Percentiles rank a stretch among this genome's conserved stretches.
These are phyloP conservation scores for Saccharomycodes ludwigii DNA, from an alignment of 805 yeast species.

Conservation along the genomic window DNA sequence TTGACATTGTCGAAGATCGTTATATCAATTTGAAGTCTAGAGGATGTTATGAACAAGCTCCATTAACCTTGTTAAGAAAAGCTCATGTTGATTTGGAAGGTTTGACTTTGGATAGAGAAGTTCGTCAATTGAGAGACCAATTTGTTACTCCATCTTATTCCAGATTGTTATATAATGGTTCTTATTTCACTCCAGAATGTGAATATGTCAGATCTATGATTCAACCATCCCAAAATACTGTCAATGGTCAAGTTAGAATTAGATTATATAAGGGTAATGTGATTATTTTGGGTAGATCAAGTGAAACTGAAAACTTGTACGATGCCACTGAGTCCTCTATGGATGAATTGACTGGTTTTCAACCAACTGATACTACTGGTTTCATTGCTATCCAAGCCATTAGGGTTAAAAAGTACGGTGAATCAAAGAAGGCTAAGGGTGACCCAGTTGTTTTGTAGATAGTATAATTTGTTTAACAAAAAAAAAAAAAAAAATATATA, in stretches of 20 bases:
- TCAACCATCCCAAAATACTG: slow-evolving; percentile 86
- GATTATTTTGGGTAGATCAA: slow-evolving; percentile 81
- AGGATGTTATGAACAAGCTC: slow-evolving; percentile 99
- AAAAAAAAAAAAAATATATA: no score
- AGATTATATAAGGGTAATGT: slow-evolving; percentile 86
- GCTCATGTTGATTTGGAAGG: slow-evolving; percentile 97
- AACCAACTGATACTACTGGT: slow-evolving; percentile 93
- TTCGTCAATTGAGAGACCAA: slow-evolving; percentile 89
- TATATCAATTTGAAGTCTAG: slow-evolving; percentile 97
- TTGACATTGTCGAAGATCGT: slow-evolving; percentile 98
- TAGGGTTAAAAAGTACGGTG: slow-evolving; percentile 97
- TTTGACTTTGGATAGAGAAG: slow-evolving; percentile 93
- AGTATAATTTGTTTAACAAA: neutral
- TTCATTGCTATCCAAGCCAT: slow-evolving; percentile 97
- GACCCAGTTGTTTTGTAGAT: slow-evolving; percentile 28
- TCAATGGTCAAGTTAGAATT: slow-evolving; percentile 93
- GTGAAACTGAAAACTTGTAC: slow-evolving; percentile 90
- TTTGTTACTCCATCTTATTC: slow-evolving; percentile 92
- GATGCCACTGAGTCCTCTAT: slow-evolving; percentile 97
- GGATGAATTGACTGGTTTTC: slow-evolving; percentile 98
- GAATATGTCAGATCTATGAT: slow-evolving; percentile 92
- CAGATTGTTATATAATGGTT: slow-evolving; percentile 86
- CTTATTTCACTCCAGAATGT: slow-evolving; percentile 97
- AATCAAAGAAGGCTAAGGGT: slow-evolving; percentile 77
- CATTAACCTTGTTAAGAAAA: slow-evolving; percentile 83